Conservation (phyloP, 1,284 basidiomycete genomes). For the Sporisorium exsertum region DNA sequence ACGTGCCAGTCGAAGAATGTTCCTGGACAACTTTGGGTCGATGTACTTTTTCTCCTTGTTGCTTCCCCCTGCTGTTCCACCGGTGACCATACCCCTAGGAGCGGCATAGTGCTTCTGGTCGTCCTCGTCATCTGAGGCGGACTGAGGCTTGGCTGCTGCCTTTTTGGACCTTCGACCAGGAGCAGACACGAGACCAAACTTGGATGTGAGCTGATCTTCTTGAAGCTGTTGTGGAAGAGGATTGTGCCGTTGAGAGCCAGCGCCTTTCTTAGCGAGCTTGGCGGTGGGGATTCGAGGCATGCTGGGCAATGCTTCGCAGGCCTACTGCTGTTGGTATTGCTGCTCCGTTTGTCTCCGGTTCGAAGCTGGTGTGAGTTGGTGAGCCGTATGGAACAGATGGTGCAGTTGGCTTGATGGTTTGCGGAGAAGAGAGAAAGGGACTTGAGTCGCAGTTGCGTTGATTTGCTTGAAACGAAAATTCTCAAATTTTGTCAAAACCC, state of each 20-base stretch:
- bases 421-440: not conserved
- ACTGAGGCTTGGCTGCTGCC: conserved; percentile 21
- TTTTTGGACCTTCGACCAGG: conserved; percentile 50
- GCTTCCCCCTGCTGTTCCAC: conserved; percentile 49
- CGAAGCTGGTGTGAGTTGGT: no score
- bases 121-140: conserved; percentile 35
- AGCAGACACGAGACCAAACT: conserved; percentile 54
- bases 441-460: not conserved
- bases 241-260: conserved; percentile 44
- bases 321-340: not conserved
- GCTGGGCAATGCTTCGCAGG: conserved; percentile 2
- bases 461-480: conserved; percentile 16
- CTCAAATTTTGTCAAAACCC: conserved; percentile 27
- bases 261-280: conserved; percentile 37
- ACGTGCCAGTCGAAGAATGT: conserved; percentile 90
- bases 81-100: conserved; percentile 52
- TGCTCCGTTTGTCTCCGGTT: not conserved
- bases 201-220: conserved; percentile 51
- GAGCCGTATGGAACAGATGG: not conserved
- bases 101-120: conserved; percentile 37
- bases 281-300: conserved; percentile 54
- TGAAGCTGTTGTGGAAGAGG: conserved; percentile 56
- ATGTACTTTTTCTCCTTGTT: conserved; percentile 58
- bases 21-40: conserved; percentile 79
- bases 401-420: not conserved